A percentile compares a stretch with the other conserved stretches of the same genome.
Evolutionary conservation across 345 rosid species (phyloP).

Genomic region (Gossypium sturtianum): DNA sequence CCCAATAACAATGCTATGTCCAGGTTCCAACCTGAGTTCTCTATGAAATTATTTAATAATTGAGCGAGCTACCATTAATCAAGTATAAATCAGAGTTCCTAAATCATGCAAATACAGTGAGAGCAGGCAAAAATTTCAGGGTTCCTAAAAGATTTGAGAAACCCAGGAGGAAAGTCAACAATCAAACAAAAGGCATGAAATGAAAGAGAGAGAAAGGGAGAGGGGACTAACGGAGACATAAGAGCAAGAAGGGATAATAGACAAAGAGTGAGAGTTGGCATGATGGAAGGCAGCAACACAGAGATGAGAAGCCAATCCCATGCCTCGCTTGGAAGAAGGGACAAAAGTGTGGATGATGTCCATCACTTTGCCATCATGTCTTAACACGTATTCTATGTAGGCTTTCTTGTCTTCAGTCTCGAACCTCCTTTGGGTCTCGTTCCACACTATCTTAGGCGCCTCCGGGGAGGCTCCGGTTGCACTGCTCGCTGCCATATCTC

Average conservation of each 20-base stretch:
- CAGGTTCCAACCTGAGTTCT: too few relatives aligned
- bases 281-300: conserved; percentile 69
- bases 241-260: conserved; percentile 75
- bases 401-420: conserved; percentile 89
- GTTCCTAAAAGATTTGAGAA: not conserved
- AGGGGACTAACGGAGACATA: conserved; percentile 58
- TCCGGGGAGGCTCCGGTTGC: conserved; percentile 14
- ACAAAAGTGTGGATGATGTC: conserved; percentile 77
- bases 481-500: conserved; percentile 21
- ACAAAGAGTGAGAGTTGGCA: conserved; percentile 59
- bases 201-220: not conserved
- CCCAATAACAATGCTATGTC: too few relatives aligned
- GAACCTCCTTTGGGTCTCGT: conserved; percentile 43
- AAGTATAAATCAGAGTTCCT: not conserved
- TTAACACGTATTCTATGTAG: conserved; percentile 55
- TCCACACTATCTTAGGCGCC: conserved; percentile 59
- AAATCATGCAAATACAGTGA: not conserved
- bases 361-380: conserved; percentile 54
- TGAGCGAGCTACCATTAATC: not conserved
- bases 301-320: conserved; percentile 82
- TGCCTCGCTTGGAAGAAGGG: conserved; percentile 71
- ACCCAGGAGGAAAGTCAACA: not conserved
- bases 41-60: not conserved
- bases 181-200: not conserved
- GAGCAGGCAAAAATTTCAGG: not conserved